Evolutionary conservation across 2,329 filamentous ascomycete genomes (phyloP), one percentile per base, ranked within the genome.

Genomic region (Fusarium burgessii): DNA sequence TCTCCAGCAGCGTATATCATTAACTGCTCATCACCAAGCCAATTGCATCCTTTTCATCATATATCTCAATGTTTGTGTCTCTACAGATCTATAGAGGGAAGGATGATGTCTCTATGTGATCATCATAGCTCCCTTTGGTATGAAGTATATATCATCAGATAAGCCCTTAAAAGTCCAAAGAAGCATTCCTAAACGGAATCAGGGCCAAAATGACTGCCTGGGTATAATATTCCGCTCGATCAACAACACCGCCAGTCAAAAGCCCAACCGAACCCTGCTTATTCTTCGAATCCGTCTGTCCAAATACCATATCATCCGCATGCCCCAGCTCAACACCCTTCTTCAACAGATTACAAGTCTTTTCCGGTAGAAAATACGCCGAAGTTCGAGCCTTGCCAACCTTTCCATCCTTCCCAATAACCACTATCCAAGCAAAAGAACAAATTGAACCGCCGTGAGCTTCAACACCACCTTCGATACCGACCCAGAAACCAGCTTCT

Each of bases 341-440:
- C 11, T 78, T 75, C 47, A 84, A 64, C 35, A 82, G 62, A 33
- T 67, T 68, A 6, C 80, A 77, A 20, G 80, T 79, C 73, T 83
- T 80, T 32, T 80, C 74, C 3, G 81, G 77, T 3, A 83, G 66
- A 54, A 80, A 82, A 43, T 80, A 82, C 4, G 79, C 74, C 8
- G 78, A 77, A 7, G 82, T 83, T 43, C 81, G 78, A 14, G 81
- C 82, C 47, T 79, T 81, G 7, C 82, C 81, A 27, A 70, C 68
- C 7, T 70, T 74, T 8, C 77, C 78, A 6, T 77, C 73, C 9
- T 64, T 68, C 13, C 70, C 69, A 9, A 77, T 68, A 3, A 84
- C 72, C 3, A 80, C 80, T 13, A 84, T 75, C 82, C 82, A 84
- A 4, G 82, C 82, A 72, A 84, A 84, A 13, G 78, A 79, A 58